phyloP scores from a whole-genome alignment of 805 yeast species.

The Saturnispora quitensis region DNA sequence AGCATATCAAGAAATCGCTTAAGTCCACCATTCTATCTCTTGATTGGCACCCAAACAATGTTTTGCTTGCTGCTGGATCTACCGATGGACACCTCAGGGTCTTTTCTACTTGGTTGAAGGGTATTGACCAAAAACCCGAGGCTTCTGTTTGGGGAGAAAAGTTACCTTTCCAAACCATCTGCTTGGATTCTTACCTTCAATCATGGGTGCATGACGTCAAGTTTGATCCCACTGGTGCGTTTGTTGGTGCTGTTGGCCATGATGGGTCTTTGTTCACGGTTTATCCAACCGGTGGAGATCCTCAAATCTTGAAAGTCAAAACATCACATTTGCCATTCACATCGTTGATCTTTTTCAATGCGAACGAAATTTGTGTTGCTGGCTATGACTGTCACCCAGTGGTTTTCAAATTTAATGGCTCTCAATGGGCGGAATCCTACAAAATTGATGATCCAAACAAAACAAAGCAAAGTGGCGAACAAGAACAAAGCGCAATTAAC shows the following conservation, averaged over 20 bases:
- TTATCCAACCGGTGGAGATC: conserved; percentile 51
- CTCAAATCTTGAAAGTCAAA: conserved; percentile 47
- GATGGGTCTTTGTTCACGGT: conserved; percentile 78
- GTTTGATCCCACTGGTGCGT: conserved; percentile 72
- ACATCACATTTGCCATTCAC: conserved; percentile 75
- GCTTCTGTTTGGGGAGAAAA: conserved; percentile 89
- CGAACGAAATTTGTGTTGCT: conserved; percentile 66
- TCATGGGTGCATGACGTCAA: conserved; percentile 91
- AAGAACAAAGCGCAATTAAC: conserved; percentile 72
- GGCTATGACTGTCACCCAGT: conserved; percentile 92
- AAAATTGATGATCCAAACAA: conserved; percentile 51
- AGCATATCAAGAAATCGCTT: conserved; percentile 93
- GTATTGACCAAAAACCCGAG: conserved; percentile 74
- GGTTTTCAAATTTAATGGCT: conserved; percentile 54
- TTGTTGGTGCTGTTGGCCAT: conserved; percentile 74
- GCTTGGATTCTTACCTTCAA: conserved; percentile 70
- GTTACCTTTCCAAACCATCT: conserved; percentile 85
- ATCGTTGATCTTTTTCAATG: conserved; percentile 60
- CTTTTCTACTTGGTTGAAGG: conserved; percentile 81
- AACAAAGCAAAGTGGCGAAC: conserved; percentile 41
- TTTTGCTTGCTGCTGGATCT: conserved; percentile 81
- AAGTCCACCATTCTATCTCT: conserved; percentile 75
- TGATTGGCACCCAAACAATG: conserved; percentile 91
- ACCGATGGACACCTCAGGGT: conserved; percentile 91
- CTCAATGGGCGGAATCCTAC: conserved; percentile 51